A percentile compares a stretch with the other conserved stretches of the same genome.
Conservation (phyloP, 192 early-diverging fungal genomes). For the Entomortierella parvispora region DNA sequence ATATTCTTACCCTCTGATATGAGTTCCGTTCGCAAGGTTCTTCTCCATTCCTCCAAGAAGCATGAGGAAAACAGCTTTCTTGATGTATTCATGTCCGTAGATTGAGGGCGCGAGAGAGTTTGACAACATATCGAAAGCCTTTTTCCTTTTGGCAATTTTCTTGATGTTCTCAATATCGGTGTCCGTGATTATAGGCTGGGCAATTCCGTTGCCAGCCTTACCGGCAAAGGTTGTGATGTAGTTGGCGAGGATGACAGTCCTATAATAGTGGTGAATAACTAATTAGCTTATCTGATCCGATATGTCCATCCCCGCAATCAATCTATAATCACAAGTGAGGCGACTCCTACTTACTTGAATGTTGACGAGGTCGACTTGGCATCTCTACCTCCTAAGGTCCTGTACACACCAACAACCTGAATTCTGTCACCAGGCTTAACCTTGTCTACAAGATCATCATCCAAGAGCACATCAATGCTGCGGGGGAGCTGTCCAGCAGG, state of each 20-base stretch:
- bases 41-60: conserved; percentile 93
- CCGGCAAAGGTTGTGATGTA: conserved; percentile 79
- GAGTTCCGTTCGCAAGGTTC: conserved; percentile 93
- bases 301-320: background rate
- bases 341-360: conserved; percentile 69
- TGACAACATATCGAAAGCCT: conserved; percentile 84
- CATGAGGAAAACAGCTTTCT: conserved; percentile 92
- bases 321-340: background rate
- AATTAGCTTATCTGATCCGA: background rate
- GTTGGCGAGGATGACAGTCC: conserved; percentile 91
- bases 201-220: conserved; percentile 79
- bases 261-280: conserved; percentile 29
- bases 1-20: conserved; percentile 82
- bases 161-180: conserved; percentile 89
- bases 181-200: conserved; percentile 78
- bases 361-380: conserved; percentile 80
- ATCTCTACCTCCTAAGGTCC: conserved; percentile 83
- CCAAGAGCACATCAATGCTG: conserved; percentile 93
- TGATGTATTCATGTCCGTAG: conserved; percentile 93
- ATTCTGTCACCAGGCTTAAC: conserved; percentile 98
- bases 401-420: conserved; percentile 92
- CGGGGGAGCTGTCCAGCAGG: conserved; percentile 94
- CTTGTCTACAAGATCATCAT: conserved; percentile 95
- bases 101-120: conserved; percentile 91
- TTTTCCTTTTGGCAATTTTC: conserved; percentile 71